Percentiles rank a stretch among this genome's conserved stretches.
Conservation (phyloP, 345 rosid genomes). For the Brassica nigra region DNA sequence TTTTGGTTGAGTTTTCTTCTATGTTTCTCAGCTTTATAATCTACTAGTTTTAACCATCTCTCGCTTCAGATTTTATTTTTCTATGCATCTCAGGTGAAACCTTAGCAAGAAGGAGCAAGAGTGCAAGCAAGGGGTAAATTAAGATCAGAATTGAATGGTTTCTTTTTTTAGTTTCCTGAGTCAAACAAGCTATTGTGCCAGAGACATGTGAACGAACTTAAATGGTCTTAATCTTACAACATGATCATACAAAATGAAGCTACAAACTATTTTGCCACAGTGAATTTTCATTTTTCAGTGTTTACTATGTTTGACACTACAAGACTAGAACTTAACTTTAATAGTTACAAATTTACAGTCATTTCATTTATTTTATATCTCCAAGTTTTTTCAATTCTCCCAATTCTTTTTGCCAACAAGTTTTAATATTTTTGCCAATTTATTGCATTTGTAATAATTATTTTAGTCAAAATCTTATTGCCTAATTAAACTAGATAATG, state of each 20-base stretch:
- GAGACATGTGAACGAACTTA: background rate
- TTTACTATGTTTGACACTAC: background rate
- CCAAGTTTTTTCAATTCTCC: background rate
- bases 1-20: background rate
- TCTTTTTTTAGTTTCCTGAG: background rate
- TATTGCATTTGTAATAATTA: background rate
- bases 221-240: background rate
- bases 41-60: background rate
- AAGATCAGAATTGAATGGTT: background rate
- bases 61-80: background rate
- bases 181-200: background rate
- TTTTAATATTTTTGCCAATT: slow-evolving; percentile 3
- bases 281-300: background rate
- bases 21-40: background rate
- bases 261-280: background rate
- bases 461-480: background rate
- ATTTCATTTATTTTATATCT: background rate
- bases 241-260: background rate
- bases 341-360: background rate
- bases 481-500: slow-evolving; percentile 26
- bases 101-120: background rate
- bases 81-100: background rate
- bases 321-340: background rate
- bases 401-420: background rate
- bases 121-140: background rate